Percentiles rank a stretch among this genome's conserved stretches.
Evolutionary conservation across 306 rosid species (phyloP).

Genomic region (Sindora glabra): DNA sequence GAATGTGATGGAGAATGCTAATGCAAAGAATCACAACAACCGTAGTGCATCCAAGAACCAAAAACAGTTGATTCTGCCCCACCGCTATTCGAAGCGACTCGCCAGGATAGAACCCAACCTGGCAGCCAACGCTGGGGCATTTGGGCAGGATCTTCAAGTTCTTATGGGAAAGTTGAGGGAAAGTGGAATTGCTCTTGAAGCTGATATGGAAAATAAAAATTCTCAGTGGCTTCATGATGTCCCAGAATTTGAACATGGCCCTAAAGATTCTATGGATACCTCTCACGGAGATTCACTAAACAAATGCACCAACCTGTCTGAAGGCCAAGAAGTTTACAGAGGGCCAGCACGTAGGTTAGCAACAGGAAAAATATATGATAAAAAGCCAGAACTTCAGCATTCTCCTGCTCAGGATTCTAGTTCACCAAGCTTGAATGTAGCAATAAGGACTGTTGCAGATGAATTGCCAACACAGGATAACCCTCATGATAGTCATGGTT

Average conservation of each 20-base stretch:
- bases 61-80: slow-evolving; percentile 30
- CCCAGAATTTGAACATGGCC: slow-evolving; percentile 15
- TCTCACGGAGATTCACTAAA: slow-evolving; percentile 14
- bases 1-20: slow-evolving; percentile 6
- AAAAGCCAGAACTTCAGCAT: slow-evolving; percentile 18
- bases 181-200: slow-evolving; percentile 24
- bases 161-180: slow-evolving; percentile 29
- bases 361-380: slow-evolving; percentile 2
- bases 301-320: slow-evolving; percentile 14
- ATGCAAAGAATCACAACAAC: slow-evolving; percentile 4
- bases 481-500: neutral
- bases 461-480: slow-evolving; percentile 30
- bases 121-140: slow-evolving; percentile 17
- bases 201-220: slow-evolving; percentile 20
- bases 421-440: slow-evolving; percentile 42
- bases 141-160: slow-evolving; percentile 30
- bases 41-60: slow-evolving; percentile 25
- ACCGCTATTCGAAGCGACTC: slow-evolving; percentile 63
- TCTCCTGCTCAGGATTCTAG: slow-evolving; percentile 26
- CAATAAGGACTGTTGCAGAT: slow-evolving; percentile 37
- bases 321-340: slow-evolving; percentile 6
- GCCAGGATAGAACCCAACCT: slow-evolving; percentile 56
- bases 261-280: neutral
- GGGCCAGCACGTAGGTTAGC: slow-evolving; percentile 8
- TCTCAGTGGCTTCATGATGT: slow-evolving; percentile 14